Evolutionary conservation across 805 yeast genomes (phyloP).

Genomic region (Kuraishia piskuri): DNA sequence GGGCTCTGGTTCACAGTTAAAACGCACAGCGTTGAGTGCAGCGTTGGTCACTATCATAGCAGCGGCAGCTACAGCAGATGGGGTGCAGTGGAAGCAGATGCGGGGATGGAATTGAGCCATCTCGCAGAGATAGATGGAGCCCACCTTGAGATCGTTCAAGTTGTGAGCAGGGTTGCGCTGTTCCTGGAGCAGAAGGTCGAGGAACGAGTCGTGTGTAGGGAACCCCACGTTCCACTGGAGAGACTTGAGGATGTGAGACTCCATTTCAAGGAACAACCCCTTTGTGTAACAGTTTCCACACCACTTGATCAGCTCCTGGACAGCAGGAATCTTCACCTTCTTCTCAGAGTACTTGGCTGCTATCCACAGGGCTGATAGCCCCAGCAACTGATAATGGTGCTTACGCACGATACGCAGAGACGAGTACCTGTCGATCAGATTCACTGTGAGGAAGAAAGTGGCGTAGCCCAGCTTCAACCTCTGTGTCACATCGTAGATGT

Average conservation of each 20-base stretch:
- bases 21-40: slow-evolving; percentile 1
- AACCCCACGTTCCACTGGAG: slow-evolving; percentile 57
- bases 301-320: slow-evolving; percentile 42
- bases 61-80: slow-evolving; percentile 32
- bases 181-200: slow-evolving; percentile 41
- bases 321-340: slow-evolving; percentile 49
- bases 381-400: slow-evolving; percentile 27
- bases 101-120: slow-evolving; percentile 54
- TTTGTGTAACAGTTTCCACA: slow-evolving; percentile 52
- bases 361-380: slow-evolving; percentile 38
- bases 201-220: slow-evolving; percentile 55
- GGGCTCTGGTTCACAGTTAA: neutral
- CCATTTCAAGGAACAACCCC: slow-evolving; percentile 56
- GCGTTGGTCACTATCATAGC: slow-evolving; percentile 2
- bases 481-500: slow-evolving; percentile 21
- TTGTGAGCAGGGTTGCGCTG: slow-evolving; percentile 18
- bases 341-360: slow-evolving; percentile 37
- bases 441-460: slow-evolving; percentile 28
- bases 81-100: slow-evolving; percentile 40
- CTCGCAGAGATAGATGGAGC: slow-evolving; percentile 58
- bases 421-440: slow-evolving; percentile 30
- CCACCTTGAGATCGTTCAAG: slow-evolving; percentile 39
- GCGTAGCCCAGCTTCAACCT: slow-evolving; percentile 21
- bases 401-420: slow-evolving; percentile 23
- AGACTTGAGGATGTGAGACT: slow-evolving; percentile 53